These are phyloP conservation scores for Mediolabrus comicus DNA, from an alignment of 108 stramenopile species.

Conservation along the genomic window DNA sequence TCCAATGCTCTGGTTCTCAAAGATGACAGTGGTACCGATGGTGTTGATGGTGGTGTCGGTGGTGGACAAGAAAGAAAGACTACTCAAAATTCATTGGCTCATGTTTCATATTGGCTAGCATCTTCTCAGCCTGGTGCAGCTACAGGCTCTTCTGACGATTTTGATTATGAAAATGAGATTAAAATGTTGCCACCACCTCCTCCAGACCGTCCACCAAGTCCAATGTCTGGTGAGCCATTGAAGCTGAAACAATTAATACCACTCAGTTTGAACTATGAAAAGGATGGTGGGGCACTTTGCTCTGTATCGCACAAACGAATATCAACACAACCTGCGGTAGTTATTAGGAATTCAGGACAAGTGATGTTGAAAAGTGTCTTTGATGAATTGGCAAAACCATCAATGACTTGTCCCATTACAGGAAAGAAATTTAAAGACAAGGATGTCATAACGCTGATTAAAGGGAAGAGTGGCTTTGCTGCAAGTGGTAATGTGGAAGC, in stretches of 20 bases:
- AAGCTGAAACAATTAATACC: constrained; percentile 75
- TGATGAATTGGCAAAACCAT: constrained; percentile 56
- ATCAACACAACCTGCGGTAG: constrained; percentile 68
- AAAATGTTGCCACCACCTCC: constrained; percentile 34
- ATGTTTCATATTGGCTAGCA: constrained; percentile 82
- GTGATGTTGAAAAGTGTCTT: constrained; percentile 74
- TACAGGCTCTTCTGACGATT: constrained; percentile 1
- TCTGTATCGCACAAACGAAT: constrained; percentile 81
- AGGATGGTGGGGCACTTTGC: constrained; percentile 49
- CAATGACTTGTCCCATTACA: constrained; percentile 73
- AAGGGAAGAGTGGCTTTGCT: constrained; percentile 79
- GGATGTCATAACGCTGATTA: constrained; percentile 67
- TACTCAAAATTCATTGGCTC: constrained; percentile 45
- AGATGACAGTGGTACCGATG: background rate
- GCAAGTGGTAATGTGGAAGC: constrained; percentile 61
- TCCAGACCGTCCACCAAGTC: constrained; percentile 82
- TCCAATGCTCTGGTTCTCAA: constrained; percentile 12
- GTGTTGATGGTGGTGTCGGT: constrained; percentile 22
- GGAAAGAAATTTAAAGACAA: constrained; percentile 69
- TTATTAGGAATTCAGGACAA: constrained; percentile 67
- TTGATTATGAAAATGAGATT: constrained; percentile 29
- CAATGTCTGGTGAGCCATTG: constrained; percentile 77
- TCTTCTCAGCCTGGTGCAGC: constrained; percentile 64
- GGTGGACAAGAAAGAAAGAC: constrained; percentile 30
- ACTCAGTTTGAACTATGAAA: constrained; percentile 27